phyloP scores from a whole-genome alignment of 805 yeast genomes.

The Wickerhamomyces sydowiorum region DNA sequence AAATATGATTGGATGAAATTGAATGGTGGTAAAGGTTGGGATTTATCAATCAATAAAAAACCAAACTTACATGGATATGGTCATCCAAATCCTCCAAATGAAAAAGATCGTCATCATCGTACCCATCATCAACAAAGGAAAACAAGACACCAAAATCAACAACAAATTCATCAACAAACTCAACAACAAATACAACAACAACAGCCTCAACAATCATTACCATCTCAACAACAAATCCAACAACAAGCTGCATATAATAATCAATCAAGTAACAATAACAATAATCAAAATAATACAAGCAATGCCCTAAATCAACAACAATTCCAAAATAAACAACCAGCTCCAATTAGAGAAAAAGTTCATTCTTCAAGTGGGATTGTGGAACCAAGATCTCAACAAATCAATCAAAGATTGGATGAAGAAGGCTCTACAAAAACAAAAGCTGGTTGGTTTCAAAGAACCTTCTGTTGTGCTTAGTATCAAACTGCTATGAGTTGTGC shows the following conservation, averaged over 20 bases:
- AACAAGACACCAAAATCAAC: slow-evolving; percentile 18
- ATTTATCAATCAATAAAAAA: slow-evolving; percentile 65
- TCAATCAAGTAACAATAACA: slow-evolving; percentile 14
- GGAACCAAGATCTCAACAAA: slow-evolving; percentile 10
- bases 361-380: slow-evolving; percentile 15
- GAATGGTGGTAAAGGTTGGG: slow-evolving; percentile 81
- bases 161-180: background rate
- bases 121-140: slow-evolving; percentile 22
- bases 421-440: slow-evolving; percentile 13
- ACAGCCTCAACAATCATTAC: slow-evolving; percentile 10
- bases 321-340: slow-evolving; percentile 23
- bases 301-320: slow-evolving; percentile 23
- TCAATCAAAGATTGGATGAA: slow-evolving; percentile 9
- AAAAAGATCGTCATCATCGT: slow-evolving; percentile 23
- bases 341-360: slow-evolving; percentile 24
- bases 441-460: slow-evolving; percentile 19
- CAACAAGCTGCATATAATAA: slow-evolving; percentile 12
- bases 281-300: slow-evolving; percentile 11
- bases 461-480: slow-evolving; percentile 19
- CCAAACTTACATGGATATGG: slow-evolving; percentile 83
- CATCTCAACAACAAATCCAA: slow-evolving; percentile 11
- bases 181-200: slow-evolving; percentile 3
- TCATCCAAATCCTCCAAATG: slow-evolving; percentile 49
- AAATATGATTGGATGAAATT: slow-evolving; percentile 79
- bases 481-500: too few species aligned